Evolutionary conservation across 257 asterid genomes (phyloP).

Genomic region (Nicotiana benthamiana): DNA sequence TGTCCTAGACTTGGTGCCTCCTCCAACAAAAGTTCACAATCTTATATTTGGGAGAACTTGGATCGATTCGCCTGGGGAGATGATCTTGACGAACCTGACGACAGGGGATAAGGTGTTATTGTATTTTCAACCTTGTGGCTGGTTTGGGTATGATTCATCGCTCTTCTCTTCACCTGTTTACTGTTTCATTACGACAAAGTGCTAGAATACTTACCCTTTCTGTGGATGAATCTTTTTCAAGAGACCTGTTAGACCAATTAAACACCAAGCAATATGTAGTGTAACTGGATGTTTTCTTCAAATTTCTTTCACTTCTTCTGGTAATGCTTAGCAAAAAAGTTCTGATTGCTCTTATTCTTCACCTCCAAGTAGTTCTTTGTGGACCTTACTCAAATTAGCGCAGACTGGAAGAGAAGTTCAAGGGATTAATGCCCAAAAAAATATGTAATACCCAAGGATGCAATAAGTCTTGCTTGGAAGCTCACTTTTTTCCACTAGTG

Average conservation of each 20-base stretch:
- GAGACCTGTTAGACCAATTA: not conserved
- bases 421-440: not conserved
- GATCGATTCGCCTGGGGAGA: slow-evolving; percentile 96
- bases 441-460: not conserved
- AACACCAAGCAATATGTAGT: not conserved
- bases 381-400: not conserved
- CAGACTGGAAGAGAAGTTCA: not conserved
- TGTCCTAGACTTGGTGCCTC: slow-evolving; percentile 88
- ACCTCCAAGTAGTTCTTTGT: not conserved
- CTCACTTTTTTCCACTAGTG: not conserved
- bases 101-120: slow-evolving; percentile 96
- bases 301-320: not conserved
- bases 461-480: not conserved
- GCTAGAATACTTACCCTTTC: not conserved
- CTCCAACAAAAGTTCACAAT: slow-evolving; percentile 91
- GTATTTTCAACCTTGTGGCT: slow-evolving; percentile 97
- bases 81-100: slow-evolving; percentile 83
- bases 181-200: not conserved
- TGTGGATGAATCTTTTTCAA: not conserved
- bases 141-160: slow-evolving; percentile 78
- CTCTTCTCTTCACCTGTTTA: not conserved
- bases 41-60: slow-evolving; percentile 96
- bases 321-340: not conserved
- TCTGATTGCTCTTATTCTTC: not conserved
- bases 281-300: not conserved